Evolutionary conservation across 1,139 yeast genomes (phyloP).

Genomic region (Williopsis jadinii): DNA sequence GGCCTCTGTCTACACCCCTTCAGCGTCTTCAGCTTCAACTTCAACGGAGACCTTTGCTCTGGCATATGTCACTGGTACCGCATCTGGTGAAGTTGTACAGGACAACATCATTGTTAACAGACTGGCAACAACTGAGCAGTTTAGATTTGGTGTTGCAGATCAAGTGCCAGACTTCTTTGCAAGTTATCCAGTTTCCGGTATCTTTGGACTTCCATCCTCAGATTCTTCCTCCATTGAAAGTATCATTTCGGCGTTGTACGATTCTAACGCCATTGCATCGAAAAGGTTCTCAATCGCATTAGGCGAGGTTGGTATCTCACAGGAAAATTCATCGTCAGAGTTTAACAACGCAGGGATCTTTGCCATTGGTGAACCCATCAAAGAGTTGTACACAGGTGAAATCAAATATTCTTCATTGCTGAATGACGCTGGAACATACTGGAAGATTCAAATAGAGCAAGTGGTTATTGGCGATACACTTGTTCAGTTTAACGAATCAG

Average conservation of each 20-base stretch:
- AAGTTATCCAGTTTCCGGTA: slow-evolving; percentile 50
- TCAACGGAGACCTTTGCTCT: slow-evolving; percentile 33
- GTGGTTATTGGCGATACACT: slow-evolving; percentile 29
- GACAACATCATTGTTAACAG: slow-evolving; percentile 38
- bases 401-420: slow-evolving; percentile 36
- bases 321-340: background rate
- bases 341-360: slow-evolving; percentile 25
- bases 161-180: slow-evolving; percentile 47
- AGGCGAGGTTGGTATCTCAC: slow-evolving; percentile 27
- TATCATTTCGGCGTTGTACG: slow-evolving; percentile 32
- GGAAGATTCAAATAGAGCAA: slow-evolving; percentile 43
- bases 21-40: slow-evolving; percentile 13
- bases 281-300: slow-evolving; percentile 37
- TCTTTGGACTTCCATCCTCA: slow-evolving; percentile 48
- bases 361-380: slow-evolving; percentile 37
- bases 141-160: slow-evolving; percentile 48
- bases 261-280: slow-evolving; percentile 29
- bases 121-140: slow-evolving; percentile 31
- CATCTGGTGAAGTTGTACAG: slow-evolving; percentile 39
- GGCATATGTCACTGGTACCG: slow-evolving; percentile 48
- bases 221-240: slow-evolving; percentile 31
- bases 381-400: slow-evolving; percentile 35
- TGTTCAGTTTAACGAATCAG: slow-evolving; percentile 27
- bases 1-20: slow-evolving; percentile 27
- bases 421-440: slow-evolving; percentile 35